Evolutionary conservation across 176 grass and related monocot genomes (phyloP), one percentile per base, ranked within the genome.

Genomic region (Pharus latifolius): DNA sequence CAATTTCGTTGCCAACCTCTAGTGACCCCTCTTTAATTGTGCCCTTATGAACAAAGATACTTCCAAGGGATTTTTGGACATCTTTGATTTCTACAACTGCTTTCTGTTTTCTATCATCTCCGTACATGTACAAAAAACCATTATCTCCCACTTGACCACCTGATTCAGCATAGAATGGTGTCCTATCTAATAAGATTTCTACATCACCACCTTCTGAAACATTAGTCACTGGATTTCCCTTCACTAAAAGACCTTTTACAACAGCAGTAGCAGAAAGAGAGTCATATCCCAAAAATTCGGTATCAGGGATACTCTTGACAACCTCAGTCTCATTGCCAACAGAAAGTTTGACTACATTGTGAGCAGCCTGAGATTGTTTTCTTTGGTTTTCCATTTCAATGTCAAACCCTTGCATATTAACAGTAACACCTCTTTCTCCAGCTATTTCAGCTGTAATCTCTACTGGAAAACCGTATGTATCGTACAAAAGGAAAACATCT

Each of bases 371-470:
- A 65, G 94, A 98, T 76, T 87, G 88, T 74, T 81, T 89, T 57
- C 94, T 87, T 82, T 98, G 94, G 50, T 83, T 98, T 71, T 92
- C 78, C 94, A 98, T 98, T 92, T 98, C 94, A 67, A 83, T 76
- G 69, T 78, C 40, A 83, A 98, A 98, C 31, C 89, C 94, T 17
- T 92, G 59, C 84, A 90, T 92, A 73, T 98, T 81, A 62, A 98
- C 61, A 73, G 33, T 80, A 47, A 85, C 89, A 57, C 81, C 89
- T 32, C 52, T 72, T 77, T 98, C 94, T 18, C 76, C 57, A 0
- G 94, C 89, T 89, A 90, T 83, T 84, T 98, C 94, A 83, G 83
- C 80, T 63, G 94, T 98, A 74, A 98, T 98, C 75, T 98, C 94
- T 63, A 90, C 51, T 38, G 94, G 94, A 80, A 98, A 98, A 80